Base-by-base conservation (phyloP, 108 stramenopile genomes). In the Pseudonitzschia pungens region DNA sequence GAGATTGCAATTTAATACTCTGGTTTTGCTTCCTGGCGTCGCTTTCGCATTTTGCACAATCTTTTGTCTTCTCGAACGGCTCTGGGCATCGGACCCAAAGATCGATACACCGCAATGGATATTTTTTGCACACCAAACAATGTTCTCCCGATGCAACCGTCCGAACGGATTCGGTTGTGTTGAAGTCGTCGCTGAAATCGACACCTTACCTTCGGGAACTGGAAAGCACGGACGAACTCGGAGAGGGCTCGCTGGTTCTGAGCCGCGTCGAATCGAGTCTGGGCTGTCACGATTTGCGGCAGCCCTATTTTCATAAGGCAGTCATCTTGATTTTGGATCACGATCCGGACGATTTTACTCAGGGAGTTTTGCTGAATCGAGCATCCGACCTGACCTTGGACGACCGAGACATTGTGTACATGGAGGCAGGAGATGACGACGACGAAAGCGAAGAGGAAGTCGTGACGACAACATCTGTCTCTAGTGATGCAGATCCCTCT, bases 241-340 rank as follows among this genome's bases (percentile, higher is more conserved):
- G 87, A 73, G 71, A 77, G 15, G 89, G 89, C 16, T 83, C 87
- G 16, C 76, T 88, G 12, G 73, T 88, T 1, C 21, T 90, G n/a
- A 80, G 83, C 24, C 68, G 84, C 2, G 36, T 68, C 20, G 71
- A 76, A 74, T 11, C 52, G 65, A 48, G 74, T 59, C 58, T 78
- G 75, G 72, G 84, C 66, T 87, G 83, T 74, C 77, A 77, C 62
- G 79, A 77, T 26, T 71, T 80, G 58, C 24, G 52, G 75, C 76
- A 82, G 59, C 72, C 82, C 64, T 79, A 82, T 68, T 86, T 89
- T 65, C 81, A 79, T 56, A 89, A 89, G 74, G 75, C 75, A 44
- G 85, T 89, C n/a, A 76, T 89, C 22, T 59, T 88, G 40, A 69
- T 89, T 15, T 27, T 81, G n/a, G 60, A 83, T 43, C 84, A 87